Percentiles rank a stretch among this genome's conserved stretches.
Evolutionary conservation across 2,329 filamentous ascomycete species (phyloP).

Genomic region (Leptographium wingfieldii): DNA sequence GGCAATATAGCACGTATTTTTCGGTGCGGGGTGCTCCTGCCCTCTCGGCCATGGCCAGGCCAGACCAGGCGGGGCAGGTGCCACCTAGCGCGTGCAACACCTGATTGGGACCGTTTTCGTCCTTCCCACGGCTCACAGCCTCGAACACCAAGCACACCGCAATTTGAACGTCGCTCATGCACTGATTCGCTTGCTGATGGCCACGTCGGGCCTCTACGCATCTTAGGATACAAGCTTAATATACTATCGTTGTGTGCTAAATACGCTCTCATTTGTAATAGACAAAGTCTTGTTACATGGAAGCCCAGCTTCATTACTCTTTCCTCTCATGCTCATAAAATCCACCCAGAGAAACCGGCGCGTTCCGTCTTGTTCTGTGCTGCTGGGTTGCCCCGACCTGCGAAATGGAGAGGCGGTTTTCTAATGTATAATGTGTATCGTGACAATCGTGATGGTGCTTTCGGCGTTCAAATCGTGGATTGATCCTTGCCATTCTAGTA

Average conservation of each 20-base stretch:
- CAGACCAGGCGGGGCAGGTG: background rate
- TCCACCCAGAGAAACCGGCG: background rate
- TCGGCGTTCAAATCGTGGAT: background rate
- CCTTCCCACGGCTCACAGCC: too few species aligned
- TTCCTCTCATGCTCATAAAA: background rate
- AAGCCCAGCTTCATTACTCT: too few species aligned
- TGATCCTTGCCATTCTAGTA: background rate
- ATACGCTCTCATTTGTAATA: too few species aligned
- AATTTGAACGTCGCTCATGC: background rate
- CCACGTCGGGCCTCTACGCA: background rate
- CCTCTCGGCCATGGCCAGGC: background rate
- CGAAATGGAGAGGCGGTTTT: background rate
- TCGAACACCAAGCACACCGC: background rate
- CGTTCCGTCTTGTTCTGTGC: background rate
- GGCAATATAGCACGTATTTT: background rate
- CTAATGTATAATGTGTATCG: background rate
- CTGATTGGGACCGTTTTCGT: too few species aligned
- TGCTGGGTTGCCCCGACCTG: slow-evolving; percentile 1
- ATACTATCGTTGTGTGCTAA: too few species aligned
- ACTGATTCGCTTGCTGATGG: background rate
- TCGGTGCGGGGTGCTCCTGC: background rate
- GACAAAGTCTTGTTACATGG: too few species aligned
- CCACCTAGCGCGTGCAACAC: too few species aligned
- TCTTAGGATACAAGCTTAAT: too few species aligned
- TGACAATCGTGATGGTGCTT: background rate